Evolutionary conservation across 768 basidiomycete genomes (phyloP), one percentile per base, ranked within the genome.

Genomic region (Suillus ampliporus): DNA sequence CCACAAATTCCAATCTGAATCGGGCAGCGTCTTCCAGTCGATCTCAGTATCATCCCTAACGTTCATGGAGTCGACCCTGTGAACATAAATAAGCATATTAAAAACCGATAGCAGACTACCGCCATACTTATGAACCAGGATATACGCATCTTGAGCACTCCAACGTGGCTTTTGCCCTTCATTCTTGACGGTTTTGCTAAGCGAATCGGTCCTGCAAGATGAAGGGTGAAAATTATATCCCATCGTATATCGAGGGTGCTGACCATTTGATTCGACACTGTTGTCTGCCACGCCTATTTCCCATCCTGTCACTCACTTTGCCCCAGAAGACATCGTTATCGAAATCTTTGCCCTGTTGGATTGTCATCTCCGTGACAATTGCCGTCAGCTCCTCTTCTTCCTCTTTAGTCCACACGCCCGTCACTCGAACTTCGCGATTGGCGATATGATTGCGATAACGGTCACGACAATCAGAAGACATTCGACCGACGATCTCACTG

Each of bases 231-330:
- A 59, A 64, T 51, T 35, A 46, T 47, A 38, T 31, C n/a, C 5
- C 11, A 44, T 62, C n/a, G 17, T 43, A 34, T 15, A 19, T 31
- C 57, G 14, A 60, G 57, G 44, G 34, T 11, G 46, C 75, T 59
- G 63, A 91, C 92, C 93, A 95, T 84, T 95, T 95, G 48, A 90
- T 91, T 53, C 93, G 83, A 78, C 93, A 94, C 72, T 95, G 93
- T 68, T 93, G 90, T 65, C 92, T 82, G 40, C 88, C 87, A 54
- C 93, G 84, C 53, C 75, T 89, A 26, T 87, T 85, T 43, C 87
- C 90, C 93, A 95, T 94, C 51, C 83, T 81, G 54, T 89, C 83
- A 64, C 88, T 88, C 43, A 95, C 90, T 58, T 82, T 82, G 17
- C 87, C 85, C 93, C 93, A 95, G 75, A 92, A 94, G 38, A 94